Evolutionary conservation across 768 basidiomycete species (phyloP), one percentile per base, ranked within the genome.

Genomic region (Galerina sulciceps): DNA sequence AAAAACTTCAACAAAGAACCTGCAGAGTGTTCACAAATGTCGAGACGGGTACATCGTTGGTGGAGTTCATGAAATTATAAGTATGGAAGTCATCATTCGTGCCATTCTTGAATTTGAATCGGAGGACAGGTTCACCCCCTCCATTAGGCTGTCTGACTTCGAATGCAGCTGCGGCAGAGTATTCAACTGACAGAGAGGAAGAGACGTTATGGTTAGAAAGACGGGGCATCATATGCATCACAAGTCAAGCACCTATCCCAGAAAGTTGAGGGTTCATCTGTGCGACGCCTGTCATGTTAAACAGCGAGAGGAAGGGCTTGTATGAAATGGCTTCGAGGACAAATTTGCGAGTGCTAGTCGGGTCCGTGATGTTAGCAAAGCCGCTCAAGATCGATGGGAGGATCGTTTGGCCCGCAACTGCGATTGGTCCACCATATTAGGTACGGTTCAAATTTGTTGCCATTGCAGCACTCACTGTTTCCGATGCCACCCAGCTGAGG

Each of bases 221-320:
- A 14, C 9, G 49, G 22, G 41, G 20, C n/a, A 37, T 31, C 45
- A n/a, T 6, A 38, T 50, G 20, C 15, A 11, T 13, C 17, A 20
- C 10, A 18, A 20, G 14, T 17, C 13, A 66, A 71, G 52, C 48
- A 87, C 88, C 86, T 59, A 90, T 82, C 10, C 81, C 81, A 35
- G 85, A 81, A 3, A 90, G 78, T 60, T 82, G 65, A 0, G 84
- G 81, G 55, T 82, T 78, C 43, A 75, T 71, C n/a, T 78, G 68
- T 13, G 81, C 80, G 26, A 81, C 79, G 3, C 84, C 79, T 0
- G 88, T 90, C 85, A 93, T 86, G 72, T 90, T 89, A 78, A 93
- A 91, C 44, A 92, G 70, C 6, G 87, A 88, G 37, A 91, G 58
- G 75, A 92, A 89, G 0, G 90, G 90, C 71, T 92, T 91, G 77